Evolutionary conservation across 2,329 filamentous ascomycete species (phyloP).

Genomic region (Alternaria hordeiaustralica): DNA sequence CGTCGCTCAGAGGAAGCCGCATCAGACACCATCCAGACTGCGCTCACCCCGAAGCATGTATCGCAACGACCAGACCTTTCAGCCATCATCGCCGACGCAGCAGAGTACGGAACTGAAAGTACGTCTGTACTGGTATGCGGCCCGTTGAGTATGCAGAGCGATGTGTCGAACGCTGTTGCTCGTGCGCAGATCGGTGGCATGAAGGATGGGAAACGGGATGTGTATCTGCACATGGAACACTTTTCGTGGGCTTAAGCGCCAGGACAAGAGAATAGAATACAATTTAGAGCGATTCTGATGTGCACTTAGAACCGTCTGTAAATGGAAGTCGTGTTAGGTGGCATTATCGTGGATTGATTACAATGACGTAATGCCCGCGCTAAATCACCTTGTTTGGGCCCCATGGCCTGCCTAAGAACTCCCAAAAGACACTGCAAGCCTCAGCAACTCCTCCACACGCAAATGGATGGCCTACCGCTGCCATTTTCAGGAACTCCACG

Average conservation of each 20-base stretch:
- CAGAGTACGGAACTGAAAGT: conserved; percentile 20
- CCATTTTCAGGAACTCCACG: neutral
- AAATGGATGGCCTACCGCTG: neutral
- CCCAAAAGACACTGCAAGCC: neutral
- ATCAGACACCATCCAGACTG: neutral
- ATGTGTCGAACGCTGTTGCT: conserved; percentile 57
- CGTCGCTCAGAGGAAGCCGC: neutral
- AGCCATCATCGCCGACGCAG: conserved; percentile 26
- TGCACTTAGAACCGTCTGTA: neutral
- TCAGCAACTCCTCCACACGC: neutral
- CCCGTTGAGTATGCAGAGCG: conserved; percentile 55
- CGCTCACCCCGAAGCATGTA: conserved; percentile 24
- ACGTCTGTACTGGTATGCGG: conserved; percentile 54
- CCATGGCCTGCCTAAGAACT: neutral
- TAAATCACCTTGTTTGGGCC: neutral
- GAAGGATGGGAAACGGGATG: conserved; percentile 3
- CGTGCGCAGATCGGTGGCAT: conserved; percentile 35
- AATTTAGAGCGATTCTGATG: neutral
- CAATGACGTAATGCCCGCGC: neutral
- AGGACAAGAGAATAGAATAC: neutral
- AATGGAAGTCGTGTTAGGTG: neutral
- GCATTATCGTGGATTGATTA: neutral
- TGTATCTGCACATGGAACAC: conserved; percentile 58
- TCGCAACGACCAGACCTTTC: conserved; percentile 46
- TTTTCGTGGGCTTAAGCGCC: conserved; percentile 41